Evolutionary conservation across 352 stramenopile genomes (phyloP), one percentile per base, ranked within the genome.

Genomic region (Globisporangium okanoganense): DNA sequence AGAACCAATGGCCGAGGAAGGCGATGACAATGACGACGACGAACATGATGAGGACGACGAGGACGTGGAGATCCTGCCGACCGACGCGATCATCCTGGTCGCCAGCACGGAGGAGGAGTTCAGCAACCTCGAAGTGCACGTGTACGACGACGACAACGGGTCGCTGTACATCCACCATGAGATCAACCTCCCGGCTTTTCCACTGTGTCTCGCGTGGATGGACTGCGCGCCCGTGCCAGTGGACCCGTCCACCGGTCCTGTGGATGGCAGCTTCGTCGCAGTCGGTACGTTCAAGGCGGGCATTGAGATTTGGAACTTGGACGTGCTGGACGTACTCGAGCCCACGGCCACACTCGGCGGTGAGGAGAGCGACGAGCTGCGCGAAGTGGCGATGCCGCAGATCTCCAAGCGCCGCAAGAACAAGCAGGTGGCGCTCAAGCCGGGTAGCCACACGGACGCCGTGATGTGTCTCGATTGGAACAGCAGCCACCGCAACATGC

Each of bases 291-390:
- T 99, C 75, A 93, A 98, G 64, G 87, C 97, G 0, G 97, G 90
- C n/a, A 99, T 99, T 79, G 98, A 99, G 76, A 98, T 99, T 71
- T 99, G 98, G 97, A 98, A 99, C 73, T 78, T 99, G 2, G 97
- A 99, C 70, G 94, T 99, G 18, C 75, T 99, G 50, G 98, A 99
- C 75, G 92, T 98, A 14, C 73, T 99, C 5, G 98, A 99, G 73
- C 98, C 98, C 0, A 85, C 86, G 1, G 88, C 92, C 18, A 95
- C 96, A 22, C 82, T 99, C 20, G 97, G 97, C 31, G 97, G 96
- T 20, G 95, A 98, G 73, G 80, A 78, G 75, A 78, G 97, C 54
- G 71, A 88, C 22, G 75, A 88, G 41, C 70, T 94, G 1, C 82
- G 85, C 45, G 75, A 92, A 53, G 87, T 94, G 3, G 86, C 86